phyloP scores from a whole-genome alignment of 495 filamentous ascomycete species.

The Talaromyces wortmannii region DNA sequence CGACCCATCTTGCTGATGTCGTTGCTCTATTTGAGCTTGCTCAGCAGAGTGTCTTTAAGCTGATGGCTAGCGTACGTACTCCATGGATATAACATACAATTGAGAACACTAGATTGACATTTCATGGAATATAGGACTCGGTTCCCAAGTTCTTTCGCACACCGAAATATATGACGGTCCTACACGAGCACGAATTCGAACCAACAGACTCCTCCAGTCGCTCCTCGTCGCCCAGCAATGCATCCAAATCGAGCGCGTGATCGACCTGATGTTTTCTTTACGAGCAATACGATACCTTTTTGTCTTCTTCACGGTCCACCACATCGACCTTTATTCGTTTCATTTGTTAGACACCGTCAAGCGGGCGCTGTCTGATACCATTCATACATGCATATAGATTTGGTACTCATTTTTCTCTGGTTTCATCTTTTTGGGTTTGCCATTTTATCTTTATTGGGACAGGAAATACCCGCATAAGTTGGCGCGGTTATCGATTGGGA shows the following conservation, averaged over 20 bases:
- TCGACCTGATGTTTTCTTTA: background rate
- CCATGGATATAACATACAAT: too few species aligned
- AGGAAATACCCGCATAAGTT: background rate
- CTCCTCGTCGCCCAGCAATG: background rate
- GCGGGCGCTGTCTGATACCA: background rate
- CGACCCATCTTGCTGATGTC: conserved; percentile 74
- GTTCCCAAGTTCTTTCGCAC: conserved; percentile 75
- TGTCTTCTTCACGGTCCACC: background rate
- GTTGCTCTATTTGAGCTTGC: conserved; percentile 73
- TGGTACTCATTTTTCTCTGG: background rate
- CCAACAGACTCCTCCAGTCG: background rate
- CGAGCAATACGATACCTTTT: background rate
- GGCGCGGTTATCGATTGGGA: background rate
- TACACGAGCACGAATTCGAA: conserved; percentile 30
- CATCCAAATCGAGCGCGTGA: background rate
- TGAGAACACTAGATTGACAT: conserved; percentile 1
- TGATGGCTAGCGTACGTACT: conserved; percentile 83
- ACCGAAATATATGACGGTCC: conserved; percentile 51
- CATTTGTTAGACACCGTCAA: background rate
- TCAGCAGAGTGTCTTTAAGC: conserved; percentile 77
- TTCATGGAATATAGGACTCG: conserved; percentile 50
- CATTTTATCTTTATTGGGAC: background rate
- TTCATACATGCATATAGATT: background rate
- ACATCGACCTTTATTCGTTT: background rate
- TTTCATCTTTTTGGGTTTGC: background rate